phyloP scores from a whole-genome alignment of 1,284 basidiomycete species.

The Trametes versicolor region DNA sequence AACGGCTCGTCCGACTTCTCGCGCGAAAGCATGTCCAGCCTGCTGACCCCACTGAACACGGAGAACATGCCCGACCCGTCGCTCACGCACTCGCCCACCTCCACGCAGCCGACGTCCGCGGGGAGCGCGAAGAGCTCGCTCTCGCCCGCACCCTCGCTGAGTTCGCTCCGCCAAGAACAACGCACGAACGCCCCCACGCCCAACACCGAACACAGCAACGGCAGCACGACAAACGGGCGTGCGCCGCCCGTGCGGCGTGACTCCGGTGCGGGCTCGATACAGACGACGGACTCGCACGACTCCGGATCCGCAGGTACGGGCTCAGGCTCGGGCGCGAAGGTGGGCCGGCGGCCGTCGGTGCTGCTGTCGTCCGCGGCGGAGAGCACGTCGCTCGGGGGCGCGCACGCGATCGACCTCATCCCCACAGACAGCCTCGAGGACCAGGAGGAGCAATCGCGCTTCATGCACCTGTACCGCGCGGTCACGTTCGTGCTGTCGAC shows the following conservation, averaged over 20 bases:
- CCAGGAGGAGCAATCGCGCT: slow-evolving; percentile 68
- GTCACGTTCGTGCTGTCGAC: slow-evolving; percentile 73
- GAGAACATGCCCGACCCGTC: slow-evolving; percentile 15
- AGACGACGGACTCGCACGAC: slow-evolving; percentile 15
- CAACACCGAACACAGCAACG: not conserved
- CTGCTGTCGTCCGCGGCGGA: slow-evolving; percentile 48
- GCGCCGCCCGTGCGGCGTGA: slow-evolving; percentile 1
- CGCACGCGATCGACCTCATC: slow-evolving; percentile 53
- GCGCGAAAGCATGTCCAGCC: slow-evolving; percentile 6
- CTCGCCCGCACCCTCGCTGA: slow-evolving; percentile 25
- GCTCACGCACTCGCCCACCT: slow-evolving; percentile 25
- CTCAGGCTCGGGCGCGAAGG: slow-evolving; percentile 19
- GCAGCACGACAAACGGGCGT: not conserved
- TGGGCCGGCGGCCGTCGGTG: slow-evolving; percentile 35
- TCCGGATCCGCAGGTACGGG: slow-evolving; percentile 11
- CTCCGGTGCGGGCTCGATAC: slow-evolving; percentile 21
- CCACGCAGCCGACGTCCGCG: slow-evolving; percentile 22
- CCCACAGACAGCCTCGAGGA: slow-evolving; percentile 54
- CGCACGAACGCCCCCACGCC: not conserved
- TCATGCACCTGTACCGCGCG: slow-evolving; percentile 75
- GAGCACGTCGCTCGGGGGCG: slow-evolving; percentile 49
- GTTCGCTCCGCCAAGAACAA: slow-evolving; percentile 18
- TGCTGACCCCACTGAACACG: slow-evolving; percentile 12
- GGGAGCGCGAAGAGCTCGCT: slow-evolving; percentile 19
- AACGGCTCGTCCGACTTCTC: slow-evolving; percentile 6